These are phyloP conservation scores for Aspergillus cristatus DNA, from an alignment of 495 filamentous ascomycete genomes.

Conservation along the genomic window DNA sequence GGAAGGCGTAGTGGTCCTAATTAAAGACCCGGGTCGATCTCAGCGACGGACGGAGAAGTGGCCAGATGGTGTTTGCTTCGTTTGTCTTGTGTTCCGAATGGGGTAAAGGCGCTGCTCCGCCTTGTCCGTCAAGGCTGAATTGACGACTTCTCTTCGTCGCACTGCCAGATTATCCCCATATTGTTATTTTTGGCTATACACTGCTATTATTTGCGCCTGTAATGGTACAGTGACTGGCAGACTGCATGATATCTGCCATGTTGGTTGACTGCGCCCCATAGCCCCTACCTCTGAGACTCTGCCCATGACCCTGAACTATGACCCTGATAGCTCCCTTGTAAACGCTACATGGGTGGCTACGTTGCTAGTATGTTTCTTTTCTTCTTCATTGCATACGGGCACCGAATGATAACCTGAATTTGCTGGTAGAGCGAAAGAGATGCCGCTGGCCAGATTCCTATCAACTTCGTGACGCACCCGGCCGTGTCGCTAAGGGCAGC, in stretches of 20 bases:
- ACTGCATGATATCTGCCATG: background rate
- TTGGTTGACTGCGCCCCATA: background rate
- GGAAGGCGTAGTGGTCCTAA: too few species aligned
- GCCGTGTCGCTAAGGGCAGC: slow-evolving; percentile 45
- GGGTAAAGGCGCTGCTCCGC: background rate
- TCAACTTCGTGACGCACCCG: slow-evolving; percentile 52
- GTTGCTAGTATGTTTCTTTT: slow-evolving; percentile 22
- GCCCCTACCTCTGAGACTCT: slow-evolving; percentile 3
- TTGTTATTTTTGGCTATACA: too few species aligned
- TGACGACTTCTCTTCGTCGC: too few species aligned
- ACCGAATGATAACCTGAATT: too few species aligned
- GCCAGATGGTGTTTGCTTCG: slow-evolving; percentile 1
- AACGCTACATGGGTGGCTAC: slow-evolving; percentile 27
- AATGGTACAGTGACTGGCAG: too few species aligned
- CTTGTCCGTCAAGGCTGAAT: too few species aligned
- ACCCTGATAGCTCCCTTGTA: slow-evolving; percentile 21
- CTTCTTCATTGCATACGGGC: background rate
- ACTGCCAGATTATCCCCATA: too few species aligned
- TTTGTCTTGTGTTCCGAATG: background rate
- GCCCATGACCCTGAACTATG: slow-evolving; percentile 29
- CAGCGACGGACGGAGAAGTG: slow-evolving; percentile 1
- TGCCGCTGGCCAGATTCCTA: slow-evolving; percentile 46
- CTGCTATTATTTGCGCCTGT: slow-evolving; percentile 1
- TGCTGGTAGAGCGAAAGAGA: slow-evolving; percentile 50
- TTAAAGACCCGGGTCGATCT: too few species aligned